phyloP scores from a whole-genome alignment of 192 early-diverging fungal species.

The Diversispora eburnea region DNA sequence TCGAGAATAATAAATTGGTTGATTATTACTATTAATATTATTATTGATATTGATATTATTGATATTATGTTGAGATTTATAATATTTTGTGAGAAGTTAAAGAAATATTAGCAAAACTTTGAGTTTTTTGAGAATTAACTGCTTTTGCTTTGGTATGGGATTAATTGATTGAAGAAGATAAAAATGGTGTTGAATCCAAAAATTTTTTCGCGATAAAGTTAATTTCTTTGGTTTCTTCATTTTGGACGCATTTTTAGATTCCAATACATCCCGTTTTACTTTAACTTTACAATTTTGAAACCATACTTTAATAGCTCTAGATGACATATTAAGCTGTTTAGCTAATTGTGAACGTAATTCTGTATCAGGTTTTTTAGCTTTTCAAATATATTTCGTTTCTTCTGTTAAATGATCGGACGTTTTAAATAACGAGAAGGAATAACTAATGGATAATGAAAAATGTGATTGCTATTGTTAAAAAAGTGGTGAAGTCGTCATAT shows the following conservation, averaged over 20 bases:
- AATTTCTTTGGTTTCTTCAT: slow-evolving; percentile 4
- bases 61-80: not conserved
- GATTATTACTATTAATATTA: not conserved
- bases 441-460: slow-evolving; percentile 9
- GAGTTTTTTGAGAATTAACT: not conserved
- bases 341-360: slow-evolving; percentile 60
- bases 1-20: not conserved
- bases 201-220: not conserved
- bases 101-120: not conserved
- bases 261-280: slow-evolving; percentile 58
- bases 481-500: too few relatives aligned
- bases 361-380: slow-evolving; percentile 61
- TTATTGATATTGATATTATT: not conserved
- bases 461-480: not conserved
- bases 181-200: not conserved
- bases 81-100: not conserved
- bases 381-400: slow-evolving; percentile 61
- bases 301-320: slow-evolving; percentile 78
- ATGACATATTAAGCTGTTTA: slow-evolving; percentile 61
- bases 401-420: slow-evolving; percentile 60
- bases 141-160: not conserved
- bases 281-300: slow-evolving; percentile 92
- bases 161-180: not conserved
- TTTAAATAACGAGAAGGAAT: slow-evolving; percentile 21
- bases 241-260: slow-evolving; percentile 19